Evolutionary conservation across 2,329 filamentous ascomycete species (phyloP).

Genomic region (Curvularia spicifera): DNA sequence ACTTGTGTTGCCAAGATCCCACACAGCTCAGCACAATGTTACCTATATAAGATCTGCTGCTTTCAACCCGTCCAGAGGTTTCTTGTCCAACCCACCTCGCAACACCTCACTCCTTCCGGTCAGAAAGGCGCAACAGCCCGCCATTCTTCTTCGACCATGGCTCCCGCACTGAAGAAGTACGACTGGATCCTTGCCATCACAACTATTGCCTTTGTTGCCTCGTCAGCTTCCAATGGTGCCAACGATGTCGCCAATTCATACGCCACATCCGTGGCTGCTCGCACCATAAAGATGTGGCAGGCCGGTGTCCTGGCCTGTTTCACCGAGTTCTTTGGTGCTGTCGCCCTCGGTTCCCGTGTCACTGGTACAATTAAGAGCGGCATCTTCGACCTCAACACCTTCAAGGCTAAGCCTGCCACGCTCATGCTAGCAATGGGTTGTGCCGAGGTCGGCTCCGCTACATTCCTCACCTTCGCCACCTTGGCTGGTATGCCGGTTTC

Average conservation of each 20-base stretch:
- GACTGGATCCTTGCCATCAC: slow-evolving; percentile 53
- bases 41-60: slow-evolving; percentile 10
- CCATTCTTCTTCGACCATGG: slow-evolving; percentile 9
- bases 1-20: not conserved
- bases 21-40: not conserved
- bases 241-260: slow-evolving; percentile 65
- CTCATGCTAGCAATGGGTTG: slow-evolving; percentile 67
- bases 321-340: slow-evolving; percentile 61
- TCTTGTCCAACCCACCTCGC: not conserved
- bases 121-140: slow-evolving; percentile 6
- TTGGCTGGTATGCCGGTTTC: slow-evolving; percentile 63
- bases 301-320: slow-evolving; percentile 57
- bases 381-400: slow-evolving; percentile 60
- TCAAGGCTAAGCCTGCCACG: slow-evolving; percentile 56
- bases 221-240: slow-evolving; percentile 50
- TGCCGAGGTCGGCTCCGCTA: slow-evolving; percentile 50
- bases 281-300: slow-evolving; percentile 60
- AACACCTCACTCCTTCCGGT: slow-evolving; percentile 1
- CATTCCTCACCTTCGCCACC: slow-evolving; percentile 61
- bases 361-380: slow-evolving; percentile 68
- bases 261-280: slow-evolving; percentile 53
- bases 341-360: slow-evolving; percentile 61
- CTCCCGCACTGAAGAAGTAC: slow-evolving; percentile 31
- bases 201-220: slow-evolving; percentile 46
- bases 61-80: not conserved